Conservation (phyloP, 2,329 filamentous ascomycete genomes). For the Talaromyces sp. region DNA sequence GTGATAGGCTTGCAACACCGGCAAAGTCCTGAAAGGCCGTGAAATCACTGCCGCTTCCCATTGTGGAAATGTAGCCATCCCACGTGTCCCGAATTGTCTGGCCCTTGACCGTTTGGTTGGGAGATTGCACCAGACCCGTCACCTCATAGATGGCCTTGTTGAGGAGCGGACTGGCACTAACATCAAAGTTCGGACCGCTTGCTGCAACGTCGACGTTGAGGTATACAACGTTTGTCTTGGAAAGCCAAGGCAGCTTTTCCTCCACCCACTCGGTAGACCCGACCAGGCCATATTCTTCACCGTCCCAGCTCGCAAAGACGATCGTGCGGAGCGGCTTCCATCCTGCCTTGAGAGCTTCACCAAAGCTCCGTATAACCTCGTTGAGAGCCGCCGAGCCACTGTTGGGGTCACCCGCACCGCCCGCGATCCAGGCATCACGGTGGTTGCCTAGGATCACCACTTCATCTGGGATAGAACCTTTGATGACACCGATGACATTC, state of each 20-base stretch:
- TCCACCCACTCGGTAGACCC: conserved; percentile 93
- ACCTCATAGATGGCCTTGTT: conserved; percentile 68
- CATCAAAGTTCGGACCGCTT: conserved; percentile 58
- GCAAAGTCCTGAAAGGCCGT: conserved; percentile 71
- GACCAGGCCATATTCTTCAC: conserved; percentile 79
- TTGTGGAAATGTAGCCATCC: conserved; percentile 58
- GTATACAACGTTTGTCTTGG: conserved; percentile 69
- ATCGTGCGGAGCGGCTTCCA: conserved; percentile 88
- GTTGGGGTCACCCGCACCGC: conserved; percentile 80
- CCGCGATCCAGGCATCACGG: conserved; percentile 82
- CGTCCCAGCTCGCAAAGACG: conserved; percentile 82
- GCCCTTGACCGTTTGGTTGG: conserved; percentile 68
- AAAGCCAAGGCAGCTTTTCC: conserved; percentile 78
- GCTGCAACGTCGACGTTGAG: conserved; percentile 79
- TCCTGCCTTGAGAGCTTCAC: conserved; percentile 64
- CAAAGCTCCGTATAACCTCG: conserved; percentile 72
- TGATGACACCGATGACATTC: conserved; percentile 91
- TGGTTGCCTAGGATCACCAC: conserved; percentile 91
- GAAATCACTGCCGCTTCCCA: conserved; percentile 71
- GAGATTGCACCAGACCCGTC: conserved; percentile 59
- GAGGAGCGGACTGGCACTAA: conserved; percentile 68
- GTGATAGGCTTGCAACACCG: conserved; percentile 62
- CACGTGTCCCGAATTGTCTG: conserved; percentile 68
- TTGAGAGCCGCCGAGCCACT: conserved; percentile 75
- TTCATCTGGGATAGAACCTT: conserved; percentile 78